phyloP scores from a whole-genome alignment of 768 basidiomycete genomes.

The Pisolithus sp. region DNA sequence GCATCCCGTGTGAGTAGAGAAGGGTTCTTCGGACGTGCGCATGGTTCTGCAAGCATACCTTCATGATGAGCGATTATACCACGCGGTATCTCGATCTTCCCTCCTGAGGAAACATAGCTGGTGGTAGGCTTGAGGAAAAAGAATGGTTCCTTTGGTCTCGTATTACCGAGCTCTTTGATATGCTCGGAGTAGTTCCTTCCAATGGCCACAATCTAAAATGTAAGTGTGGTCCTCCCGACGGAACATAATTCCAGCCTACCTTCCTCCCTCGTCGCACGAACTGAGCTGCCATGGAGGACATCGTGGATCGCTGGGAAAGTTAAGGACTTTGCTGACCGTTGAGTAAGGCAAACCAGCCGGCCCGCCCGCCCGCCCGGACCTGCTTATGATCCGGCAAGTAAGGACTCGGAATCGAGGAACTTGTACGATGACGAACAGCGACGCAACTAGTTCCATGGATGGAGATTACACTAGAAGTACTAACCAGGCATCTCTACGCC shows the following conservation, averaged over 20 bases:
- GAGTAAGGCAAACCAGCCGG: no score
- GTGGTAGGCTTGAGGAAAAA: constrained; percentile 98
- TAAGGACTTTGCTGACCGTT: no score
- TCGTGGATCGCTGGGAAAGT: constrained; percentile 1
- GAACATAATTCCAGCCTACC: constrained; percentile 18
- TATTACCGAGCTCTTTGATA: constrained; percentile 86
- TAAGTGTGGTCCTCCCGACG: background rate
- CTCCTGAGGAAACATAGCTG: constrained; percentile 74
- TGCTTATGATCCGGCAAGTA: no score
- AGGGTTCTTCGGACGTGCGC: background rate
- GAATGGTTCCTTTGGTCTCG: constrained; percentile 86
- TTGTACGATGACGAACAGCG: no score
- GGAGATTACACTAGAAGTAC: no score
- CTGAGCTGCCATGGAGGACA: constrained; percentile 30
- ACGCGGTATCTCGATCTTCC: constrained; percentile 76
- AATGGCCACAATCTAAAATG: constrained; percentile 80
- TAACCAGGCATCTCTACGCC: no score
- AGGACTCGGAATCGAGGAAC: no score
- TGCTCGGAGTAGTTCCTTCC: constrained; percentile 93
- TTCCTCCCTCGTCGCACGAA: constrained; percentile 45
- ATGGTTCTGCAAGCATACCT: constrained; percentile 39
- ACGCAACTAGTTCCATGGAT: no score
- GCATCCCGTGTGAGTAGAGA: background rate
- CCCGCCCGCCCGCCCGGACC: no score
- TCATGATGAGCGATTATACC: constrained; percentile 88